A percentile compares a stretch with the other conserved stretches of the same genome.
Conservation (phyloP, 257 asterid species). For the Petrea volubilis region DNA sequence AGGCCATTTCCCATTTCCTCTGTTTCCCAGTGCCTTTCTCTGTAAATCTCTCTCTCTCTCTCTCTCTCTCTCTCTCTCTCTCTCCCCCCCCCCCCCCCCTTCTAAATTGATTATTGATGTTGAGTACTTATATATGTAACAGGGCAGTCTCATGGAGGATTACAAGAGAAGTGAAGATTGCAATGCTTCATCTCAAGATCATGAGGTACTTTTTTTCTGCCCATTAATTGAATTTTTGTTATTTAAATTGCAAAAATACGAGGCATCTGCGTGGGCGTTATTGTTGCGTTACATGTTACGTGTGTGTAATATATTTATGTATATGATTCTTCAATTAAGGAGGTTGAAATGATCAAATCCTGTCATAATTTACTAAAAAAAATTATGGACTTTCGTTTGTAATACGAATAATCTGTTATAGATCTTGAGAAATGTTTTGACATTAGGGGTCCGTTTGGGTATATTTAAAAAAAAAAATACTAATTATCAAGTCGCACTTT, state of each 20-base stretch:
- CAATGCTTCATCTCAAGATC: slow-evolving; percentile 27
- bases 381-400: too few species aligned
- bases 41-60: slow-evolving; percentile 19
- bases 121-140: neutral
- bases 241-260: neutral
- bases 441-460: too few species aligned
- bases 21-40: slow-evolving; percentile 17
- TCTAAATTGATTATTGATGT: neutral
- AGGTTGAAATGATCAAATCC: too few species aligned
- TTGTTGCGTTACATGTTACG: too few species aligned
- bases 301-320: too few species aligned
- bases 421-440: too few species aligned
- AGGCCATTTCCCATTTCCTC: slow-evolving; percentile 26
- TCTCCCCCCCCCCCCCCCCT: slow-evolving; percentile 1
- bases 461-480: too few species aligned
- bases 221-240: neutral
- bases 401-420: too few species aligned
- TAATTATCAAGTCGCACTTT: too few species aligned
- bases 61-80: slow-evolving; percentile 25
- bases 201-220: slow-evolving; percentile 28
- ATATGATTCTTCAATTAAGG: too few species aligned
- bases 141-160: slow-evolving; percentile 43
- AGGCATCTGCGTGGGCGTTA: neutral
- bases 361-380: too few species aligned
- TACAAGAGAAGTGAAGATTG: slow-evolving; percentile 43